Evolutionary conservation across 345 rosid genomes (phyloP), one percentile per base, ranked within the genome.

Genomic region (Populus davidiana): DNA sequence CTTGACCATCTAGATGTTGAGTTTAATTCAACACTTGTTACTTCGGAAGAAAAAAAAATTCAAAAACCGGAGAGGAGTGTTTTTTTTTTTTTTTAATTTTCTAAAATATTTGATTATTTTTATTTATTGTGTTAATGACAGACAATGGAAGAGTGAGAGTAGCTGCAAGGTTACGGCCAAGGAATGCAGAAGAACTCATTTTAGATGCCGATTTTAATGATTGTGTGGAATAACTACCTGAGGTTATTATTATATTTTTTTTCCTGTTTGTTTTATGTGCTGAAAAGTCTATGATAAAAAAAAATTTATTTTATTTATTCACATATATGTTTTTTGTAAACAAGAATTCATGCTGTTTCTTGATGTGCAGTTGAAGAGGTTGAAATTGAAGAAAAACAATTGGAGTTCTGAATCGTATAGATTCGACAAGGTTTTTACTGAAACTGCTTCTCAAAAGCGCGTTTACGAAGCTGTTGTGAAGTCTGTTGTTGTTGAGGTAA

Each of bases 141-240:
- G 98, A 93, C 85, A 78, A 94, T 70, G 97, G 89, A 84, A 85
- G 98, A 81, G 98, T 95, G 54, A 90, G 99, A 84, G 95, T 94
- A 43, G 87, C 98, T 49, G 94, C 91, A 52, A 89, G 99, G 80
- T 83, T 91, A 82, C 84, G 99, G 56, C 99, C 98, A 50, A 91
- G 85, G 81, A 90, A 88, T 66, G 84, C 87, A 0, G 94, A 91
- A 66, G 97, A 93, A 83, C 94, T 90, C 63, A 66, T 84, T 77
- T 86, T 85, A 2, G 97, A 93, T 79, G 94, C 93, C 81, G 98
- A 93, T 81, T 95, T 88, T 84, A 84, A 90, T 71, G 94, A 91
- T 80, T 91, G 93, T 68, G 93, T 95, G 38, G 99, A 95, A 75
- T 83, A 89, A 86, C 95, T 89, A 77, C 98, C 98, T 8, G 96